Evolutionary conservation across 805 yeast species (phyloP), one percentile per base, ranked within the genome.

Genomic region (Saturnispora sekii): DNA sequence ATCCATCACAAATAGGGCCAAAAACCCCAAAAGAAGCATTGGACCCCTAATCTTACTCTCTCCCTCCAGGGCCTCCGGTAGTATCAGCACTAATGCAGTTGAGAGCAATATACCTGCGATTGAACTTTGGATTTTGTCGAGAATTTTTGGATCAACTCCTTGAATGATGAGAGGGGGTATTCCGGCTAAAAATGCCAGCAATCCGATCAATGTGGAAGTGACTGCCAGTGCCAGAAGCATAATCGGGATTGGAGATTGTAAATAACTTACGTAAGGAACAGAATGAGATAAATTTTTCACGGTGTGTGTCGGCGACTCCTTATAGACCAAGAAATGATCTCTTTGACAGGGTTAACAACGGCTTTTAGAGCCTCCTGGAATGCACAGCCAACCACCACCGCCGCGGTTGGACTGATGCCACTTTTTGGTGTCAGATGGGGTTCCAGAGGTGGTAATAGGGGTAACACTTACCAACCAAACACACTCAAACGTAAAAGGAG

Each of bases 401-500:
- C 37, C 6, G 17, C 48, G 4, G 35, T 17, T 14, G 46, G 38
- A 3, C 9, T 35, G 18, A 12, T 47, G 28, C 45, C 45, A n/a
- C 32, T 43, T 32, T 43, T 43, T 8, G 45, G 45, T 17, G 45
- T 43, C 41, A 60, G 67, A 54, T 62, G 65, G 59, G 60, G 63
- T 33, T 48, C 58, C 35, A 59, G 62, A 65, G 96, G 71, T 81
- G 89, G 83, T 81, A 86, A 61, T 33, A 79, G 96, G 67, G 97
- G 98, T 65, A 84, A 86, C 67, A 86, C 96, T 15, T 90, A 83
- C 65, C 97, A 90, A 65, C 98, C 98, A 43, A 81, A 87, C 49
- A 87, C 94, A 5, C 68, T 86, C 51, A 86, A 84, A 62, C 76
- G 97, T 62, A 93, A 93, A 70, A 81, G 96, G 64, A 79, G 84